Conservation (phyloP, 2,329 filamentous ascomycete species). For the Epichloe uncinata region DNA sequence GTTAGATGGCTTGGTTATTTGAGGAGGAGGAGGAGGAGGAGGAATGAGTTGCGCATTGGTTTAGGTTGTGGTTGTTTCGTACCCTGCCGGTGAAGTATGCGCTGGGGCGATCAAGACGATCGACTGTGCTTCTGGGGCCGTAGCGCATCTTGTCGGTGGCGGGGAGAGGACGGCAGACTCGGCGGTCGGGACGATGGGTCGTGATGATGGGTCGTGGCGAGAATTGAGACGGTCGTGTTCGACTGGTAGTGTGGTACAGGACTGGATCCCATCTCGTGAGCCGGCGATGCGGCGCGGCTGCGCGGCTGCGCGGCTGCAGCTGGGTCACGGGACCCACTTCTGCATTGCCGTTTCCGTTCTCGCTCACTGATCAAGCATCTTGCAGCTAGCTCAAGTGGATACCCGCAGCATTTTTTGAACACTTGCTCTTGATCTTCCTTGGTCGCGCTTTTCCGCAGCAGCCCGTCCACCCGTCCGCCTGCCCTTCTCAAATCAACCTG, state of each 20-base stretch:
- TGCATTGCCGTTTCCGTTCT: not conserved
- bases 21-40: not conserved
- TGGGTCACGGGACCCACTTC: too few relatives aligned
- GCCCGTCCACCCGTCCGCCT: not conserved
- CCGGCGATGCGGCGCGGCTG: too few relatives aligned
- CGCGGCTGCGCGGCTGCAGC: too few relatives aligned
- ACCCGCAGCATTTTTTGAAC: not conserved
- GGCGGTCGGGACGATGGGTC: not conserved
- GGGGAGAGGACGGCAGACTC: not conserved
- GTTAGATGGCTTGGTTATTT: not conserved
- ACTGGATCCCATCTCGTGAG: too few relatives aligned
- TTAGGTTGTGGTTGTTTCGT: conserved; percentile 16
- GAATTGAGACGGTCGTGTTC: too few relatives aligned
- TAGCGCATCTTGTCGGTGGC: conserved; percentile 26
- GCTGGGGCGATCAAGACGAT: conserved; percentile 85
- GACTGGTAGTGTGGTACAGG: too few relatives aligned
- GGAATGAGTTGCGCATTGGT: not conserved
- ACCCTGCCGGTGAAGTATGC: conserved; percentile 84
- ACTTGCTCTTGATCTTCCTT: not conserved
- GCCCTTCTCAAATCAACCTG: too few relatives aligned
- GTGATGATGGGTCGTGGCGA: not conserved
- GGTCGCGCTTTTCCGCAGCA: not conserved
- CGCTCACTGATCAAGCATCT: too few relatives aligned
- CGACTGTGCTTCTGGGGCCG: conserved; percentile 57
- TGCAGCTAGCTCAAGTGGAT: not conserved